Conservation (phyloP, 257 asterid species). For the Capsicum baccatum region DNA sequence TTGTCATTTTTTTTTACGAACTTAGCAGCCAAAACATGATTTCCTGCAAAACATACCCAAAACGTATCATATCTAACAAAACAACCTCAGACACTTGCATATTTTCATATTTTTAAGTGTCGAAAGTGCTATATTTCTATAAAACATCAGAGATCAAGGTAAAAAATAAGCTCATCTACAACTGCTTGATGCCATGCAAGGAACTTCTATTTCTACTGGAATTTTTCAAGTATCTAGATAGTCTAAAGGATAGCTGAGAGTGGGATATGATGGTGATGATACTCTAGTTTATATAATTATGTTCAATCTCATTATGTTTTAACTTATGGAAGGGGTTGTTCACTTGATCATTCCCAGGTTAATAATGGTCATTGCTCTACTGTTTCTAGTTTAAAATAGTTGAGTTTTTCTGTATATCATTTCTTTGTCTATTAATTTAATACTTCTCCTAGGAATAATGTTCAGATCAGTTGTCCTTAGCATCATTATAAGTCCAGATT, state of each 20-base stretch:
- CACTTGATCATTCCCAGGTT: conserved; percentile 18
- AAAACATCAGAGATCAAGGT: too few species aligned
- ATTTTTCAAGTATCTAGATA: conserved; percentile 13
- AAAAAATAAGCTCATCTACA: too few species aligned
- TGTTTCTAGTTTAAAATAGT: background rate
- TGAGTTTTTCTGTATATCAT: background rate
- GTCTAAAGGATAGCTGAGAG: background rate
- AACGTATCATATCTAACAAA: too few species aligned
- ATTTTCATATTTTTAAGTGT: too few species aligned
- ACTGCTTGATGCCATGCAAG: too few species aligned
- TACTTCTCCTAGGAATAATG: background rate
- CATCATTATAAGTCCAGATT: background rate
- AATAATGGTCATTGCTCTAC: background rate
- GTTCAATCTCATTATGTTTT: conserved; percentile 7
- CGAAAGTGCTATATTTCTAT: too few species aligned
- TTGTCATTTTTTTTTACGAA: too few species aligned
- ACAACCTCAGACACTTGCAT: too few species aligned
- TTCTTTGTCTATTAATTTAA: background rate
- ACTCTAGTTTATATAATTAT: background rate
- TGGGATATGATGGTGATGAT: background rate
- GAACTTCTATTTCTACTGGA: background rate
- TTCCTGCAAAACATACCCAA: too few species aligned
- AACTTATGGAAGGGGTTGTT: conserved; percentile 24
- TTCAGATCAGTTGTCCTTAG: conserved; percentile 13
- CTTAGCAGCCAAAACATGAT: too few species aligned